Conservation (phyloP, 1,284 basidiomycete species). For the Rhodotorula glutinis region DNA sequence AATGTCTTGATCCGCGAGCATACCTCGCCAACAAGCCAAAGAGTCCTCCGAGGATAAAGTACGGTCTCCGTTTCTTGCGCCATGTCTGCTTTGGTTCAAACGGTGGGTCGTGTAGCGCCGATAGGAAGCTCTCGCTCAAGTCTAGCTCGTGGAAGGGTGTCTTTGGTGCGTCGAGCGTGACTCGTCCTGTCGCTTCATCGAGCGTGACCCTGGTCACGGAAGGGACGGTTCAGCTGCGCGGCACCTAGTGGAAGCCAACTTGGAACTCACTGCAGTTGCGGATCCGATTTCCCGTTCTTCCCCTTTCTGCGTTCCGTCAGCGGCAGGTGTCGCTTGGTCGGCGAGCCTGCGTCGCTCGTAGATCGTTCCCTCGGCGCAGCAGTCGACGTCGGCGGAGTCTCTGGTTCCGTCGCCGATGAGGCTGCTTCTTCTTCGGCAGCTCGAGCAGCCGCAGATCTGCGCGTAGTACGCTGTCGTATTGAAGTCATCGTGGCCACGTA, state of each 20-base stretch:
- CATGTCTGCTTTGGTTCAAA: conserved; percentile 33
- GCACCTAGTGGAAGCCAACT: too few species aligned
- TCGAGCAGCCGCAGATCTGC: not conserved
- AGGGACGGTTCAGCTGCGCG: too few species aligned
- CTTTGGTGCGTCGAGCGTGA: conserved; percentile 22
- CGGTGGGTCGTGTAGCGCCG: conserved; percentile 27
- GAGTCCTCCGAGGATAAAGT: conserved; percentile 30
- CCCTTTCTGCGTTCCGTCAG: conserved; percentile 9
- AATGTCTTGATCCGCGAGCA: not conserved
- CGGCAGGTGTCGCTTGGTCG: conserved; percentile 7
- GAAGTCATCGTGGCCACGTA: not conserved
- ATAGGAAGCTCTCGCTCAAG: conserved; percentile 32
- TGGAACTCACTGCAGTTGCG: conserved; percentile 3
- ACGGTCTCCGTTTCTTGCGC: conserved; percentile 7
- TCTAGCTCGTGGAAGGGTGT: conserved; percentile 39
- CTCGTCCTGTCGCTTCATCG: conserved; percentile 22
- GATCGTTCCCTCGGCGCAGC: not conserved
- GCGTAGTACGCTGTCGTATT: conserved; percentile 1
- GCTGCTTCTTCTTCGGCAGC: not conserved
- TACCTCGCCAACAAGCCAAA: conserved; percentile 20
- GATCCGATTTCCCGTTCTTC: not conserved
- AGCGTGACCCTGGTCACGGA: conserved; percentile 1
- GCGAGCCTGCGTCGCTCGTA: not conserved
- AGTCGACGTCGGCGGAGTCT: not conserved
- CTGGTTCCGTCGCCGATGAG: not conserved